phyloP scores from a whole-genome alignment of 441 rosid species.

The Pelargonium australe region DNA sequence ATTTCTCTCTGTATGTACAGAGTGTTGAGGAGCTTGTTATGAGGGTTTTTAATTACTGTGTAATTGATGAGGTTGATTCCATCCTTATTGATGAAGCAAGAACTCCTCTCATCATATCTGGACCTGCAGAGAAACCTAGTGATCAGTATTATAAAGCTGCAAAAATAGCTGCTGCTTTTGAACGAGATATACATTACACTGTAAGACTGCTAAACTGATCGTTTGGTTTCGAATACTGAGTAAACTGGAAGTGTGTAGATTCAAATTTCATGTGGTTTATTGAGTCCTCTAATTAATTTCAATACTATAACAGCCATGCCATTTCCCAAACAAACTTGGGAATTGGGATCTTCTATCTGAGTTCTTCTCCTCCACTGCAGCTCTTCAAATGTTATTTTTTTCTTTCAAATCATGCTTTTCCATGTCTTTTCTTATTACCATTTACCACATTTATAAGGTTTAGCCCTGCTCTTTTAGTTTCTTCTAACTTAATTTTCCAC shows the following conservation, averaged over 20 bases:
- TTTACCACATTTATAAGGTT: no score
- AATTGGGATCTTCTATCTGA: no score
- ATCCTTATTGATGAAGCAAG: slow-evolving; percentile 98
- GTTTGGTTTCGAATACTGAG: not conserved
- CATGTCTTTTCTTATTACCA: no score
- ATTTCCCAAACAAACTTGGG: no score
- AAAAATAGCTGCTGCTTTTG: slow-evolving; percentile 79
- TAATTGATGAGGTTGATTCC: slow-evolving; percentile 96
- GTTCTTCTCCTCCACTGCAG: no score
- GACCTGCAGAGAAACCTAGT: slow-evolving; percentile 95
- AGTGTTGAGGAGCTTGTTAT: slow-evolving; percentile 90
- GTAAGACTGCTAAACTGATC: slow-evolving; percentile 33
- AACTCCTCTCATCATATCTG: slow-evolving; percentile 92
- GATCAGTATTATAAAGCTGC: slow-evolving; percentile 91
- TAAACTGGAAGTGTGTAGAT: not conserved
- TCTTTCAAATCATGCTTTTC: no score
- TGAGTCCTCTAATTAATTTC: no score
- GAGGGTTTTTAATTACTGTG: slow-evolving; percentile 81
- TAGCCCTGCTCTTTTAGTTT: no score
- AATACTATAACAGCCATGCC: no score
- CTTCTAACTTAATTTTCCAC: no score
- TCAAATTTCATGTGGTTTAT: no score
- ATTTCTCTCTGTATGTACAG: slow-evolving; percentile 39
- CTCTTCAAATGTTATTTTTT: no score
- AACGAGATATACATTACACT: slow-evolving; percentile 88